Conservation (phyloP, 2,329 filamentous ascomycete genomes). For the Pezicula radicicola region DNA sequence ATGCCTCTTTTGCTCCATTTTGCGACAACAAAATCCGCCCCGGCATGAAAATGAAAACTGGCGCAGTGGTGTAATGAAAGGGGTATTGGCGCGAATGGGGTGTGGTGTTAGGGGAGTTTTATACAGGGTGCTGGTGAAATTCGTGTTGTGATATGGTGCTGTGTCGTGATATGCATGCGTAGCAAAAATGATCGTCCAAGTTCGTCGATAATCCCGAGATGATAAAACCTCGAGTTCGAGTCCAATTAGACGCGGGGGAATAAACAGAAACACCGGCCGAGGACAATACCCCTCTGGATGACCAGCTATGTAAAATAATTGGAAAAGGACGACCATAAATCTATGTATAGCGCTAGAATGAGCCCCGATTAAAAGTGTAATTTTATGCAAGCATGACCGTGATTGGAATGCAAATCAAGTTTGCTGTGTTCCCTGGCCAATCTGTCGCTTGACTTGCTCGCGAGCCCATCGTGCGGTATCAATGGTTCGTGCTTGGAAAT, state of each 20-base stretch:
- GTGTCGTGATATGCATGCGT: slow-evolving; percentile 9
- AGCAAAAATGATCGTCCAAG: too few species aligned
- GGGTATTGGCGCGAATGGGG: slow-evolving; percentile 16
- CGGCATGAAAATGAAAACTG: slow-evolving; percentile 18
- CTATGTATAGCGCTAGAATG: not conserved
- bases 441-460: slow-evolving; percentile 94
- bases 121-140: slow-evolving; percentile 16
- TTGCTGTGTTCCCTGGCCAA: slow-evolving; percentile 38
- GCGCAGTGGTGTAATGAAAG: slow-evolving; percentile 15
- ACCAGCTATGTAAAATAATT: slow-evolving; percentile 19
- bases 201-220: slow-evolving; percentile 1
- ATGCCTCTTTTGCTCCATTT: too few species aligned
- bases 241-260: slow-evolving; percentile 6
- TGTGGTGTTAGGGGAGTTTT: slow-evolving; percentile 10
- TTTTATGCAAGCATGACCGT: slow-evolving; percentile 13
- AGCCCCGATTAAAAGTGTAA: slow-evolving; percentile 19
- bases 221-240: not conserved
- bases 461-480: slow-evolving; percentile 96
- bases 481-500: slow-evolving; percentile 80
- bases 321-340: slow-evolving; percentile 7
- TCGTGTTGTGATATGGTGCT: slow-evolving; percentile 11
- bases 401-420: slow-evolving; percentile 21
- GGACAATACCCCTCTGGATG: slow-evolving; percentile 32
- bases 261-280: slow-evolving; percentile 25
- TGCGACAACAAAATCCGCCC: too few species aligned